Evolutionary conservation across 371 early-diverging fungal species (phyloP).

Genomic region (Rhizopus delemar): DNA sequence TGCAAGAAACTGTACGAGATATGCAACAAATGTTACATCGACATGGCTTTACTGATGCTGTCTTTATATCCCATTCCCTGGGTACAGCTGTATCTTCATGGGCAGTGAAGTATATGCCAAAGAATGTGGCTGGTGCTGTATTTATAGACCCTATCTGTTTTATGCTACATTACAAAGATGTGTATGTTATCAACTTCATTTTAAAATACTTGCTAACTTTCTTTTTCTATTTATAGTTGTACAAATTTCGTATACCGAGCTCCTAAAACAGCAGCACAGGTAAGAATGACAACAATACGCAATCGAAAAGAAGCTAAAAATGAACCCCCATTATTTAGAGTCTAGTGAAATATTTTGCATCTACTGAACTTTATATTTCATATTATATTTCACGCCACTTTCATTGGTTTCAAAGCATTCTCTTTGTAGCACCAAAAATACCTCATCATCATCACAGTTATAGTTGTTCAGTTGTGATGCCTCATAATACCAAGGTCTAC

Average conservation of each 20-base stretch:
- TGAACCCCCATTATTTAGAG: slow-evolving; percentile 22
- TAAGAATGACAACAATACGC: slow-evolving; percentile 4
- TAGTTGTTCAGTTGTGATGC: slow-evolving; percentile 27
- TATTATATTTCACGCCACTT: slow-evolving; percentile 69
- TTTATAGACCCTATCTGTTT: slow-evolving; percentile 73
- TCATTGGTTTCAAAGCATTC: slow-evolving; percentile 63
- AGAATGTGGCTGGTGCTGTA: slow-evolving; percentile 53
- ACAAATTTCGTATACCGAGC: slow-evolving; percentile 69
- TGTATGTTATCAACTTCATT: slow-evolving; percentile 30
- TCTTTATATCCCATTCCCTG: slow-evolving; percentile 70
- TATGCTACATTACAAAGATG: slow-evolving; percentile 63
- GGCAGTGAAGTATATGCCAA: slow-evolving; percentile 49
- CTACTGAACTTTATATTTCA: slow-evolving; percentile 68
- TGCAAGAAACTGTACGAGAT: slow-evolving; percentile 61
- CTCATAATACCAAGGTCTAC: slow-evolving; percentile 39
- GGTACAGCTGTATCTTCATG: slow-evolving; percentile 63
- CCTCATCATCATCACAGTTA: slow-evolving; percentile 16
- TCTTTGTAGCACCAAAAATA: slow-evolving; percentile 42
- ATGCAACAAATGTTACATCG: slow-evolving; percentile 60
- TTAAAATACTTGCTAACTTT: background rate
- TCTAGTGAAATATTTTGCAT: slow-evolving; percentile 67
- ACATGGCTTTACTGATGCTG: slow-evolving; percentile 60
- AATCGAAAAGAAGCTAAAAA: background rate
- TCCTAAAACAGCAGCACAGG: slow-evolving; percentile 64
- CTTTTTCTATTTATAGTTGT: slow-evolving; percentile 31